phyloP scores from a whole-genome alignment of 2,329 filamentous ascomycete species.

The Trichoderma arundinaceum region DNA sequence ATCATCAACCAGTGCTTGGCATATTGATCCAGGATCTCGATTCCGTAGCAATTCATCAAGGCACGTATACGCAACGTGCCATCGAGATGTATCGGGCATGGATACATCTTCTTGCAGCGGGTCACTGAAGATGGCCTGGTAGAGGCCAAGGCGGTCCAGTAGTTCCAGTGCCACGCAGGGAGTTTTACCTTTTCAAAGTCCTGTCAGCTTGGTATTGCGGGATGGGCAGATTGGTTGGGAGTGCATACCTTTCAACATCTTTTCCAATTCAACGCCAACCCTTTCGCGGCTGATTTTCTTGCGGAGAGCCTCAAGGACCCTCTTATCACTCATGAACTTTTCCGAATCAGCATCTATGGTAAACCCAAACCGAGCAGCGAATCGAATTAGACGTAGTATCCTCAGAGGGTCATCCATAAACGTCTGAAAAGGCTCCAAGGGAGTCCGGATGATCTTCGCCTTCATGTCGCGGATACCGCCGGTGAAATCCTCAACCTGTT shows the following conservation, averaged over 20 bases:
- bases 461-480: slow-evolving; percentile 77
- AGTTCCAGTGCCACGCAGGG: slow-evolving; percentile 67
- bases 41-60: slow-evolving; percentile 58
- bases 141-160: slow-evolving; percentile 70
- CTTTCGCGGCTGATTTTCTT: slow-evolving; percentile 92
- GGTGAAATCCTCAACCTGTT: slow-evolving; percentile 83
- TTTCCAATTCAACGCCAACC: slow-evolving; percentile 84
- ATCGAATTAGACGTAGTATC: slow-evolving; percentile 84
- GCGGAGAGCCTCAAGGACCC: slow-evolving; percentile 79
- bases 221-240: background rate
- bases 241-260: slow-evolving; percentile 31
- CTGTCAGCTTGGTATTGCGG: background rate
- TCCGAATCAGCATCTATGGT: slow-evolving; percentile 73
- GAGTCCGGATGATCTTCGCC: slow-evolving; percentile 77
- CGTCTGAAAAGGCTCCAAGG: slow-evolving; percentile 85
- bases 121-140: slow-evolving; percentile 75
- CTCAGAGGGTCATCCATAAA: slow-evolving; percentile 93
- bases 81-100: slow-evolving; percentile 63
- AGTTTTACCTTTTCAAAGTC: slow-evolving; percentile 54
- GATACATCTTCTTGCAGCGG: slow-evolving; percentile 60
- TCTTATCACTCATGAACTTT: slow-evolving; percentile 74
- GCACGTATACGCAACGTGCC: slow-evolving; percentile 67
- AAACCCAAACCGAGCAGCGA: slow-evolving; percentile 84
- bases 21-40: slow-evolving; percentile 54
- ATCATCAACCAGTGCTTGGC: slow-evolving; percentile 63